Conservation (phyloP, 2,329 filamentous ascomycete species). For the Penicillium sp. region DNA sequence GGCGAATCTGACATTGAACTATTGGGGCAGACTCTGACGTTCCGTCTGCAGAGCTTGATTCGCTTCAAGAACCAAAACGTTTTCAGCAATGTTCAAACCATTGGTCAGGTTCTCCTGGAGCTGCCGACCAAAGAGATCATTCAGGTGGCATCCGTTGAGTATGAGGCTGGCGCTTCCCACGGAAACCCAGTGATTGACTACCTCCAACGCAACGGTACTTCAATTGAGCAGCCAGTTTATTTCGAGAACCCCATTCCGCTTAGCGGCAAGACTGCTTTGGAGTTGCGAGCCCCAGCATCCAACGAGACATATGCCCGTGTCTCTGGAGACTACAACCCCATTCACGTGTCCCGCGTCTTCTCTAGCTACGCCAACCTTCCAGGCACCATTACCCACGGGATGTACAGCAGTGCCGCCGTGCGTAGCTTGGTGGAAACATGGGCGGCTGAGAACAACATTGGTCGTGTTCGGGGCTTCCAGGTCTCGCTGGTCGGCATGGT, state of each 20-base stretch:
- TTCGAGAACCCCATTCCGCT: slow-evolving; percentile 97
- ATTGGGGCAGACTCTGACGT: slow-evolving; percentile 86
- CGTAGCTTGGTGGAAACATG: slow-evolving; percentile 95
- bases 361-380: slow-evolving; percentile 91
- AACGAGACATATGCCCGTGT: slow-evolving; percentile 98
- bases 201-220: slow-evolving; percentile 80
- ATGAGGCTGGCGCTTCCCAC: slow-evolving; percentile 82
- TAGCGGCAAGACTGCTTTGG: slow-evolving; percentile 82
- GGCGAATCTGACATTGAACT: slow-evolving; percentile 81
- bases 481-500: slow-evolving; percentile 98
- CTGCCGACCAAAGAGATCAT: slow-evolving; percentile 95
- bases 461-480: slow-evolving; percentile 94
- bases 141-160: slow-evolving; percentile 94
- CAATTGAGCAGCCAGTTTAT: slow-evolving; percentile 90
- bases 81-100: slow-evolving; percentile 85
- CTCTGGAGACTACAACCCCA: slow-evolving; percentile 97
- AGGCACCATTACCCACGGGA: slow-evolving; percentile 96
- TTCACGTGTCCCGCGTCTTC: slow-evolving; percentile 96
- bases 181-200: slow-evolving; percentile 98
- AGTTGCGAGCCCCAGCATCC: slow-evolving; percentile 83
- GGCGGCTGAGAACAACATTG: slow-evolving; percentile 98
- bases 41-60: slow-evolving; percentile 87
- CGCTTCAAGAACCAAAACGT: slow-evolving; percentile 92
- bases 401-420: slow-evolving; percentile 97
- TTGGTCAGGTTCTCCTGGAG: slow-evolving; percentile 87